Base-by-base conservation (phyloP, 305 asterid species). In the Fraxinus latifolia region DNA sequence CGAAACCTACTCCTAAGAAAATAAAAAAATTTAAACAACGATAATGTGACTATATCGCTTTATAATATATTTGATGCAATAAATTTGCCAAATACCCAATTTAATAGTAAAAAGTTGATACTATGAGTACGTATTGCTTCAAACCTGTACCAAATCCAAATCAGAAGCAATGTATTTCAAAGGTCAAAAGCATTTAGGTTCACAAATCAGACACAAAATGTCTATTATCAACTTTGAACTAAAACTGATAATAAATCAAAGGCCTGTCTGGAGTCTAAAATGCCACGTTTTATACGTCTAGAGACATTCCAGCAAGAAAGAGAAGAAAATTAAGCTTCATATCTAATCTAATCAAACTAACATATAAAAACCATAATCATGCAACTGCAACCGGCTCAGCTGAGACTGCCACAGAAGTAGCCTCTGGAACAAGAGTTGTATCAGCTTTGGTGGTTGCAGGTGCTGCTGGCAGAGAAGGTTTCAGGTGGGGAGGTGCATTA, bases 401-500 rank as follows among this genome's bases (percentile, higher is more conserved):
- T 21, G 90, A 29, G 44, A 65, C 78, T 0, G 89, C 73, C 60
- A 47, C 83, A 82, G 77, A 76, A 5, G 88, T 12, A 23, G 80
- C 78, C 80, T 83, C 65, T 21, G 82, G 60, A 27, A 80, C 33
- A 5, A 42, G 67, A 8, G 84, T 80, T 27, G 84, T 25, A 60
- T 83, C 89, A 11, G 81, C 23, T 76, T 72, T 79, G 29, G 84
- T 80, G 80, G 82, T 76, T n/a, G 71, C 70, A 58, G 88, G 79
- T 25, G 85, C 81, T 11, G 85, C 80, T 17, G 85, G 80, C 4
- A 90, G 88, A 60, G 91, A 86, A 60, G 68, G 90, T 84, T 87
- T 91, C 86, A 94, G 87, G 87, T 93, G 97, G 72, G 86, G 65
- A 39, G 97, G 97, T 68, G 98, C 83, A 86, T 85, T 89, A 11